These are phyloP conservation scores for Salix udensis DNA, from an alignment of 345 rosid genomes.

Conservation along the genomic window DNA sequence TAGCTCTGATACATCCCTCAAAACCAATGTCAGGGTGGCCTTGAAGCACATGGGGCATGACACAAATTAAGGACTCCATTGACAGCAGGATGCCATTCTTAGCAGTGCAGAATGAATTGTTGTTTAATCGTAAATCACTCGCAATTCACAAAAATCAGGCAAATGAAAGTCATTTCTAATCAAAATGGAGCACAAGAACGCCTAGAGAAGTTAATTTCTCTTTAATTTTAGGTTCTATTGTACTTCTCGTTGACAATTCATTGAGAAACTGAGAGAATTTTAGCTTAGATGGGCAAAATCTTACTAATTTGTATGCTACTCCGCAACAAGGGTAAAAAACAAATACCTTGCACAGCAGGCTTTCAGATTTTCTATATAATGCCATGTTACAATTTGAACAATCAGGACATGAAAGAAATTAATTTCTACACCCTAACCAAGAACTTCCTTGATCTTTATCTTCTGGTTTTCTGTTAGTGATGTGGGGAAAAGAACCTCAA, in stretches of 20 bases:
- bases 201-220: not conserved
- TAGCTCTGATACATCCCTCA: not conserved
- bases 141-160: not conserved
- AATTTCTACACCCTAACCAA: slow-evolving; percentile 42
- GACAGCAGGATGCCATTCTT: not conserved
- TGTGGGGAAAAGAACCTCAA: slow-evolving; percentile 85
- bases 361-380: not conserved
- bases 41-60: not conserved
- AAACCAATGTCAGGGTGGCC: not conserved
- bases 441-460: slow-evolving; percentile 63
- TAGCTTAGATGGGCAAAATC: not conserved
- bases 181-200: not conserved
- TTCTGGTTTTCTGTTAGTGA: slow-evolving; percentile 81
- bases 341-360: not conserved
- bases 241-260: not conserved
- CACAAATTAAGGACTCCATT: not conserved
- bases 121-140: not conserved
- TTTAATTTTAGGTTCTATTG: not conserved
- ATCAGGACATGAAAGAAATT: not conserved
- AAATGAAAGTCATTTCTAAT: not conserved
- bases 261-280: not conserved
- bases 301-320: not conserved
- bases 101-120: not conserved
- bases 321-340: not conserved
- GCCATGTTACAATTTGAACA: slow-evolving; percentile 9